A percentile compares a stretch with the other conserved stretches of the same genome.
phyloP scores from a whole-genome alignment of 2,329 filamentous ascomycete species.

The Pseudogymnoascus sp. region DNA sequence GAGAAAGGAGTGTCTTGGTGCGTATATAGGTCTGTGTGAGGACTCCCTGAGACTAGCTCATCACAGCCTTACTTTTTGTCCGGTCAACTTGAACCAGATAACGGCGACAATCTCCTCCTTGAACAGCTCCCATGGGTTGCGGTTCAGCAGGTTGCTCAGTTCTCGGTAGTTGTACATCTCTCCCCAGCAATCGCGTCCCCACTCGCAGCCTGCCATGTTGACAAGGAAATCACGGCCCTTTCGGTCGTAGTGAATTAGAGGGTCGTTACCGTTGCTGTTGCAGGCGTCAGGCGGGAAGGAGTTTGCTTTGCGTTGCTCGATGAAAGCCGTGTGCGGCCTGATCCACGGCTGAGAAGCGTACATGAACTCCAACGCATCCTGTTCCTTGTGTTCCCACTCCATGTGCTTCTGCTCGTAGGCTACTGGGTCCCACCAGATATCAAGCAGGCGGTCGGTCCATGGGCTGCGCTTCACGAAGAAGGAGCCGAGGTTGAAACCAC shows the following conservation, averaged over 20 bases:
- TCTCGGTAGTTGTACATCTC: constrained; percentile 96
- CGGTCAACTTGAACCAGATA: constrained; percentile 55
- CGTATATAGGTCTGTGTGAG: background rate
- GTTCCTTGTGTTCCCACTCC: constrained; percentile 98
- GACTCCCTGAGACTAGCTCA: background rate
- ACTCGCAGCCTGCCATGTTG: constrained; percentile 98
- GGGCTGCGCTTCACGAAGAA: constrained; percentile 81
- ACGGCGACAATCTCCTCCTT: constrained; percentile 57
- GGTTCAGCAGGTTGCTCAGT: constrained; percentile 82
- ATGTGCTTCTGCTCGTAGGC: constrained; percentile 97
- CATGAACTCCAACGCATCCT: constrained; percentile 87
- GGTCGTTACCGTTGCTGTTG: constrained; percentile 65
- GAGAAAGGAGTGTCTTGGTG: background rate
- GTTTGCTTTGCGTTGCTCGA: constrained; percentile 88
- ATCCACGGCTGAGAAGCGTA: constrained; percentile 92
- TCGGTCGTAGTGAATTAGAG: constrained; percentile 75
- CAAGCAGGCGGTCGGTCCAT: constrained; percentile 86
- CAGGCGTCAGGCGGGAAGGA: constrained; percentile 89
- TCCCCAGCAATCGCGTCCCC: constrained; percentile 93
- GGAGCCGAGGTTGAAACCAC: constrained; percentile 91
- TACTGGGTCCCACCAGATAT: constrained; percentile 98
- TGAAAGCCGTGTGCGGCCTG: constrained; percentile 76
- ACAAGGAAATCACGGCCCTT: constrained; percentile 85
- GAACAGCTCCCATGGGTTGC: constrained; percentile 69
- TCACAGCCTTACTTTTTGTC: constrained; percentile 33